phyloP scores from a whole-genome alignment of 768 basidiomycete species.

The Epithele typhae region DNA sequence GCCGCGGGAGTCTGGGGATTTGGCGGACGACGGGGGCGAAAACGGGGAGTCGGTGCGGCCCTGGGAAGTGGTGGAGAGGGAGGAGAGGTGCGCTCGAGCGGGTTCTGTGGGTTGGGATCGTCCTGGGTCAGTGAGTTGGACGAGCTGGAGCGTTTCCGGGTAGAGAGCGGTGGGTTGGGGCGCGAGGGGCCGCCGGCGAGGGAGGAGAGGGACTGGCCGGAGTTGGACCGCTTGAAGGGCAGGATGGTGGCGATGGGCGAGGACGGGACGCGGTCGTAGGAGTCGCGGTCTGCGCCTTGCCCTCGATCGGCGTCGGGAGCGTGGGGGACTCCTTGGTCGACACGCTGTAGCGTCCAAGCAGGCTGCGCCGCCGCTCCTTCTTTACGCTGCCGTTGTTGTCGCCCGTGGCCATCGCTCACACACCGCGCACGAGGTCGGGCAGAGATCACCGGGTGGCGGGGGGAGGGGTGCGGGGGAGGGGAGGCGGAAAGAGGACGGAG shows the following conservation, averaged over 20 bases:
- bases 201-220: conserved; percentile 22
- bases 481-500: neutral
- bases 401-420: no score
- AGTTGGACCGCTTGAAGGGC: conserved; percentile 23
- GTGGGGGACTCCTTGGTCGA: conserved; percentile 15
- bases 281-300: conserved; percentile 28
- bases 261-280: conserved; percentile 21
- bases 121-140: conserved; percentile 31
- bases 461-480: conserved; percentile 1
- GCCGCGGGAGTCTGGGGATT: conserved; percentile 27
- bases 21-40: conserved; percentile 10
- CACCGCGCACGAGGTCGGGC: no score
- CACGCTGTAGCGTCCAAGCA: conserved; percentile 24
- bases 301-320: conserved; percentile 28
- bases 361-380: conserved; percentile 22
- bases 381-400: conserved; percentile 20
- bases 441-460: neutral
- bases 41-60: neutral
- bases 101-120: conserved; percentile 41
- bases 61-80: conserved; percentile 23
- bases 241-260: conserved; percentile 16
- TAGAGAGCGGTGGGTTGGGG: conserved; percentile 26
- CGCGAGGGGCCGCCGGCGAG: conserved; percentile 24
- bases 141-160: conserved; percentile 27
- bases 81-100: conserved; percentile 43